phyloP scores from a whole-genome alignment of 305 asterid genomes.

The Fraxinus nigra region DNA sequence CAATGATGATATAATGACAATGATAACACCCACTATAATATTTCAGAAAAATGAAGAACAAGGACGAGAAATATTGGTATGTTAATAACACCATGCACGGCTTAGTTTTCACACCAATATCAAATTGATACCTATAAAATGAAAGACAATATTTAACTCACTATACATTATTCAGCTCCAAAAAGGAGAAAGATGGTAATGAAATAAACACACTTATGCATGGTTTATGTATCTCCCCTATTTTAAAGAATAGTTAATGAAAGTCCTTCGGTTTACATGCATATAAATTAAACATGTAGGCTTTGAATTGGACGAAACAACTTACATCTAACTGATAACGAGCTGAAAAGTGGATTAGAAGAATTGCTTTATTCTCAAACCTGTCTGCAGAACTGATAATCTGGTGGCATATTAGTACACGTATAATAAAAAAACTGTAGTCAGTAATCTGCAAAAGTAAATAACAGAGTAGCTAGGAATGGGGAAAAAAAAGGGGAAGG shows the following conservation, averaged over 20 bases:
- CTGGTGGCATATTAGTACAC: slow-evolving; percentile 38
- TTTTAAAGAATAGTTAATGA: background rate
- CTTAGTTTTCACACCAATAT: background rate
- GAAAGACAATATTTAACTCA: background rate
- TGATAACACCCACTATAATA: background rate
- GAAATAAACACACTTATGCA: background rate
- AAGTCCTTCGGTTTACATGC: background rate
- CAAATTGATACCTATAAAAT: background rate
- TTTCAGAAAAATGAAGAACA: background rate
- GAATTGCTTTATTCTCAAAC: slow-evolving; percentile 89
- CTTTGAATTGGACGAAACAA: slow-evolving; percentile 5
- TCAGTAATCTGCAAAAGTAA: slow-evolving; percentile 1
- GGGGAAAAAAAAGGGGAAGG: background rate
- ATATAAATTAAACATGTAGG: background rate
- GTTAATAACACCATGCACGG: background rate
- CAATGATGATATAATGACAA: background rate
- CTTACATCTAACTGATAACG: slow-evolving; percentile 88
- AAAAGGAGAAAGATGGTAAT: background rate
- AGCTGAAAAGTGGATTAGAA: slow-evolving; percentile 89
- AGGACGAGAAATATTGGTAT: background rate
- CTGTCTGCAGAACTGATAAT: slow-evolving; percentile 57
- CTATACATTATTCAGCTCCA: background rate
- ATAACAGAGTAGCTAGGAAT: background rate
- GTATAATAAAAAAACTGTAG: slow-evolving; percentile 3
- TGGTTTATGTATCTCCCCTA: background rate